Percentiles rank a stretch among this genome's conserved stretches.
Evolutionary conservation across 345 rosid species (phyloP).

Genomic region (Xanthoceras sorbifolium): DNA sequence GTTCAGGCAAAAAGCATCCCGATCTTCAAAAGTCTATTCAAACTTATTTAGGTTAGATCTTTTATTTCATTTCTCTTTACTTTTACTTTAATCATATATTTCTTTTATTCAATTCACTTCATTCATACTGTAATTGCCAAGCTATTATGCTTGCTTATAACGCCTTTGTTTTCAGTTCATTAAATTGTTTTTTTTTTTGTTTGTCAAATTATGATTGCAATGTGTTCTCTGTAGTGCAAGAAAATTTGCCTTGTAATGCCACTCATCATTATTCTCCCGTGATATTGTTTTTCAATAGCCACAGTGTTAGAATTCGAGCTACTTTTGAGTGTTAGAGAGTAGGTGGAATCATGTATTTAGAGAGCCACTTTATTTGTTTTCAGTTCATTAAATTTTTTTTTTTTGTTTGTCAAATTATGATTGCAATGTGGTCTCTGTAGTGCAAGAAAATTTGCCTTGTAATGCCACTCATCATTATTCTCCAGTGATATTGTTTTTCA

Average conservation of each 20-base stretch:
- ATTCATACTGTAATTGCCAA: not conserved
- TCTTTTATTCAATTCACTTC: not conserved
- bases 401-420: not conserved
- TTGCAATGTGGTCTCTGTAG: not conserved
- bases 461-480: not conserved
- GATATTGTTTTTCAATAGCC: not conserved
- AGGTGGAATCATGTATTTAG: not conserved
- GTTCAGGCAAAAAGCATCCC: slow-evolving; percentile 73
- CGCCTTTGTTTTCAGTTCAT: not conserved
- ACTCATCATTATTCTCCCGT: not conserved
- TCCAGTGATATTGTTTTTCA: not conserved
- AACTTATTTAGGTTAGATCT: slow-evolving; percentile 67
- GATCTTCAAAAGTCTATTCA: slow-evolving; percentile 90
- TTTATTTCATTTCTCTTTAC: not conserved
- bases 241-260: not conserved
- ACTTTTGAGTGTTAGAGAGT: not conserved
- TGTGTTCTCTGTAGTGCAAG: not conserved
- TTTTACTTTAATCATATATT: not conserved
- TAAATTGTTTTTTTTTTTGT: not conserved
- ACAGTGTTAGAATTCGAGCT: not conserved
- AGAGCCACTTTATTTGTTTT: too few species aligned
- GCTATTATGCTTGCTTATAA: not conserved
- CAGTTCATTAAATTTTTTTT: not conserved
- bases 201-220: not conserved
- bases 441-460: not conserved